phyloP scores from a whole-genome alignment of 2,329 filamentous ascomycete species.

The Stachybotrys chlorohalonatus region DNA sequence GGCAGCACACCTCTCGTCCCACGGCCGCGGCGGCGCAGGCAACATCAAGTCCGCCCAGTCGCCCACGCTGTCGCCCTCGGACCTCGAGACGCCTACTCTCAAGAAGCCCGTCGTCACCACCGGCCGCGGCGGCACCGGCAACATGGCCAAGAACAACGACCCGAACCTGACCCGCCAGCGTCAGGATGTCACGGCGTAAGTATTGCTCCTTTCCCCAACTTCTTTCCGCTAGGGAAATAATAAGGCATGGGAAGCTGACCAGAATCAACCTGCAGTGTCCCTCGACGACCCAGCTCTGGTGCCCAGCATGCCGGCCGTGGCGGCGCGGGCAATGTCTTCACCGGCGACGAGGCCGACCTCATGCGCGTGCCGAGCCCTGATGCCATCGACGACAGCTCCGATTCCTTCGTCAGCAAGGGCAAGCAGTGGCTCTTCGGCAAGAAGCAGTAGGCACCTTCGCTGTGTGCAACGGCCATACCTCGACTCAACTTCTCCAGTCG shows the following conservation, averaged over 20 bases:
- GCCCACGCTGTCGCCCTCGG: constrained; percentile 45
- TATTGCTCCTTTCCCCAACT: constrained; percentile 13
- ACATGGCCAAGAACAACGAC: constrained; percentile 72
- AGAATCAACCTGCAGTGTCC: constrained; percentile 27
- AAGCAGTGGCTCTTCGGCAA: constrained; percentile 42
- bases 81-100: constrained; percentile 74
- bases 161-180: constrained; percentile 64
- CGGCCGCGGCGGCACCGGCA: constrained; percentile 78
- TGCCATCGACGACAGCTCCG: constrained; percentile 21
- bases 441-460: constrained; percentile 25
- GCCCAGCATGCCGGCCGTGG: constrained; percentile 63
- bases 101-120: constrained; percentile 82
- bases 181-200: constrained; percentile 73
- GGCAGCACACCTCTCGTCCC: constrained; percentile 42
- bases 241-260: background rate
- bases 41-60: constrained; percentile 53
- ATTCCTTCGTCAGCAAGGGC: constrained; percentile 27
- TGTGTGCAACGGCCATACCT: background rate
- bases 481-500: too few species aligned
- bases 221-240: too few species aligned
- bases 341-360: constrained; percentile 29
- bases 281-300: constrained; percentile 47
- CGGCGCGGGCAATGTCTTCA: constrained; percentile 64
- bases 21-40: constrained; percentile 71
- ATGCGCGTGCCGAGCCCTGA: constrained; percentile 19